Base-by-base conservation (phyloP, 2,329 filamentous ascomycete species). In the Mycocentrospora acerina region DNA sequence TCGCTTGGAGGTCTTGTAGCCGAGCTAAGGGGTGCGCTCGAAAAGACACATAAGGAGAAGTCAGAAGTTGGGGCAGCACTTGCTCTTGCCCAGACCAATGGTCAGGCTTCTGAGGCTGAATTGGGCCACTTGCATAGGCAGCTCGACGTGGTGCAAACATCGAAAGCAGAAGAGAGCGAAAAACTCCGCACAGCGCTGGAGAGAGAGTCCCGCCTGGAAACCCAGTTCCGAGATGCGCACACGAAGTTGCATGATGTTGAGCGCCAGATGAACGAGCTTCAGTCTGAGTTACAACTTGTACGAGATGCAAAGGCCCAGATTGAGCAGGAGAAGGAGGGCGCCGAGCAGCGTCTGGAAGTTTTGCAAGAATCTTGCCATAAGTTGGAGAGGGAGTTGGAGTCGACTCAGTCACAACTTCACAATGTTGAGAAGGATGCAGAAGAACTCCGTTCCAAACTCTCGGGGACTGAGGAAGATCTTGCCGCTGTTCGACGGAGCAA, bases 391-490 rank as follows among this genome's bases (percentile, higher is more conserved):
- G 44, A 54, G 2, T 26, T 58, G 8, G 31, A 36, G n/a, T 42
- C 45, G 3, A 48, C 50, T 8, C 42, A 32, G 18, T 49, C 48
- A 7, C 53, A 38, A 13, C 33, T 63, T 8, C 28, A 40, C 10
- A 31, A 30, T 9, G 31, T 41, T n/a, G 43, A 51, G 8, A 25
- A 40, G 5, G 44, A 57, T 28, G 34, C 44, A 7, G 31, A 34
- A 3, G 36, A 46, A 0, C 37, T 57, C 4, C 25, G 40, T 11
- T 32, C 16, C 2, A 50, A 38, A 29, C 31, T 60, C 10, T 42
- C 43, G 14, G 30, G 30, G 4, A 45, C 37, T 3, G 45, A 55
- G 27, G 44, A 59, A 16, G 54, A 57, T 33, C 47, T 60, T 5
- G 30, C 44, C 8, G 34, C 41, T 10, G 32, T 57, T 19, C 47